phyloP scores from a whole-genome alignment of 345 rosid genomes.

The Gossypium longicalyx region DNA sequence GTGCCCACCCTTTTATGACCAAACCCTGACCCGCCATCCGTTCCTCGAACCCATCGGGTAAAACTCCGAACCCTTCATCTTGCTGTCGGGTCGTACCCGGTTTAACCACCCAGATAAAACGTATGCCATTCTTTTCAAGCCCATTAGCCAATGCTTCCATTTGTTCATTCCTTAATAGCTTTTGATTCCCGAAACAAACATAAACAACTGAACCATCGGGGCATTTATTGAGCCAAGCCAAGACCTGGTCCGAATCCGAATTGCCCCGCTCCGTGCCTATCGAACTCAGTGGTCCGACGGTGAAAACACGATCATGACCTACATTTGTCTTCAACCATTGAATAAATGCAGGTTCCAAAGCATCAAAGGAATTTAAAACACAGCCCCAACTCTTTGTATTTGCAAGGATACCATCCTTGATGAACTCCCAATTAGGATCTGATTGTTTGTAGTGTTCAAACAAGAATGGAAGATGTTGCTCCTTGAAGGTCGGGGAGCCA shows the following conservation, averaged over 20 bases:
- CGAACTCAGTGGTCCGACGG: constrained; percentile 49
- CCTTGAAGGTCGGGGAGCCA: constrained; percentile 34
- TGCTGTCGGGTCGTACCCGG: constrained; percentile 22
- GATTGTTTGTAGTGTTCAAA: constrained; percentile 23
- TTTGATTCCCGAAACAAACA: constrained; percentile 65
- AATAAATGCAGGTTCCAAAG: no score
- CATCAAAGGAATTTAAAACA: no score
- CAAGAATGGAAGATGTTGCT: constrained; percentile 44
- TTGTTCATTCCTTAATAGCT: constrained; percentile 34
- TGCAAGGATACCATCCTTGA: constrained; percentile 28
- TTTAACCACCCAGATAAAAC: constrained; percentile 59
- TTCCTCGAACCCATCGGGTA: constrained; percentile 46
- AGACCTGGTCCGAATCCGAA: not conserved
- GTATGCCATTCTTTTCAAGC: constrained; percentile 47
- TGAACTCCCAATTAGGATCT: constrained; percentile 29
- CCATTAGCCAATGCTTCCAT: constrained; percentile 45
- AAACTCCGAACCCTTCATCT: constrained; percentile 18
- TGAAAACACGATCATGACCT: constrained; percentile 48
- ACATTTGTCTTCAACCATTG: constrained; percentile 29
- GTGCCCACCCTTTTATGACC: constrained; percentile 52
- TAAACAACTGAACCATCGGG: no score
- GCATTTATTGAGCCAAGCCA: constrained; percentile 52
- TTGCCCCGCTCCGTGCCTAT: constrained; percentile 24
- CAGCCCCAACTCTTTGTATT: constrained; percentile 6
- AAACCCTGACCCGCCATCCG: constrained; percentile 40